phyloP scores from a whole-genome alignment of 2,329 filamentous ascomycete genomes.

The Penicillium nordicum region DNA sequence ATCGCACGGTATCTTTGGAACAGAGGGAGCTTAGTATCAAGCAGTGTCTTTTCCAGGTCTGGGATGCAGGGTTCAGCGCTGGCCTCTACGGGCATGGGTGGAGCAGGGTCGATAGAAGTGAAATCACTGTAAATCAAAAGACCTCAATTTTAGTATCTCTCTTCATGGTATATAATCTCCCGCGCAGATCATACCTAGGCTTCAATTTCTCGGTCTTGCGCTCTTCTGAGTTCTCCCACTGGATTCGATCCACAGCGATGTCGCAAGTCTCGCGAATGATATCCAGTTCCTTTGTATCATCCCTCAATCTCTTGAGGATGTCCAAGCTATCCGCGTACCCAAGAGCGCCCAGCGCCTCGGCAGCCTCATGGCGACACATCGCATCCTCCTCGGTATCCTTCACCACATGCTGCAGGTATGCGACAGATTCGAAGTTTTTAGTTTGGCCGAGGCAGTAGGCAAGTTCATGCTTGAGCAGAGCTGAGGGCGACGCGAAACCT shows the following conservation, averaged over 20 bases:
- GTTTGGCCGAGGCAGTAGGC: conserved; percentile 96
- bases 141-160: conserved; percentile 19
- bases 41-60: conserved; percentile 70
- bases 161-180: conserved; percentile 1
- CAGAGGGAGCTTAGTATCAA: conserved; percentile 74
- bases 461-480: conserved; percentile 90
- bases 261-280: conserved; percentile 95
- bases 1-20: conserved; percentile 96
- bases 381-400: conserved; percentile 77
- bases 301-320: conserved; percentile 68
- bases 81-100: conserved; percentile 71
- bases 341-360: conserved; percentile 87
- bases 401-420: conserved; percentile 69
- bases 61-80: conserved; percentile 60
- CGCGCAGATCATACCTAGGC: conserved; percentile 60
- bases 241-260: conserved; percentile 88
- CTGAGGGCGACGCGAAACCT: conserved; percentile 78
- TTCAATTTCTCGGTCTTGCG: conserved; percentile 72
- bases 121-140: conserved; percentile 67
- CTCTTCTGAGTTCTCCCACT: conserved; percentile 81
- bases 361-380: conserved; percentile 96
- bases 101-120: conserved; percentile 90
- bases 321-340: conserved; percentile 71
- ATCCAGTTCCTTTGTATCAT: conserved; percentile 70
- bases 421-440: conserved; percentile 69